A percentile compares a stretch with the other conserved stretches of the same genome.
These are phyloP conservation scores for Epichloe uncinata DNA, from an alignment of 2,329 filamentous ascomycete species.

Conservation along the genomic window DNA sequence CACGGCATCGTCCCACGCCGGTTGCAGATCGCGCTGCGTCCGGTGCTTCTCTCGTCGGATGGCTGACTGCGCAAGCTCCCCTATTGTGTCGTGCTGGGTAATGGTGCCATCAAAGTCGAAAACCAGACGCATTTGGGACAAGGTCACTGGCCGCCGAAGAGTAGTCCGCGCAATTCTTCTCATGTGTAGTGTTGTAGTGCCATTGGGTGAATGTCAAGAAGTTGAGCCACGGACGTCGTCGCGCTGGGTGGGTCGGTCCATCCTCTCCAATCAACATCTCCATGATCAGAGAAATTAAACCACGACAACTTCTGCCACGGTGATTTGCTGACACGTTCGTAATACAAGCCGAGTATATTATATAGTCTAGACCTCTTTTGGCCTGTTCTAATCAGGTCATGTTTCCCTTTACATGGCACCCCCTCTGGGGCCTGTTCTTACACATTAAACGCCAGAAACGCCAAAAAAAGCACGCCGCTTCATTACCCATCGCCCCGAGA, in stretches of 20 bases:
- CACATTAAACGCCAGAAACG: not conserved
- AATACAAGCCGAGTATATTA: not conserved
- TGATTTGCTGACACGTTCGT: not conserved
- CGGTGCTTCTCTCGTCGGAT: conserved; percentile 20
- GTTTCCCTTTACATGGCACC: not conserved
- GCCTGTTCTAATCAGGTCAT: conserved; percentile 15
- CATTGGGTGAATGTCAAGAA: too few relatives aligned
- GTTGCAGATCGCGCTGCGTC: conserved; percentile 19
- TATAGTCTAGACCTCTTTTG: conserved; percentile 3
- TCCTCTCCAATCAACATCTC: not conserved
- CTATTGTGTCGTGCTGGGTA: conserved; percentile 39
- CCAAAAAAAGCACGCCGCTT: not conserved
- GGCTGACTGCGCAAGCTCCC: conserved; percentile 30
- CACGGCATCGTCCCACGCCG: conserved; percentile 32
- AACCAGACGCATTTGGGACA: conserved; percentile 29
- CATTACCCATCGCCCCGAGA: not conserved
- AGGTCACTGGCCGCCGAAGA: too few relatives aligned
- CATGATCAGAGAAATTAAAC: too few relatives aligned
- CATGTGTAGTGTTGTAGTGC: too few relatives aligned
- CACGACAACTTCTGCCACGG: too few relatives aligned
- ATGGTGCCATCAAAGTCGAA: conserved; percentile 50
- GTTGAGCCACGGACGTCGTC: too few relatives aligned
- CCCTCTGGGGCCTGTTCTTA: not conserved
- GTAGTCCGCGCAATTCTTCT: not conserved
- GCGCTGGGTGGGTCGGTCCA: too few relatives aligned